These are phyloP conservation scores for Termitomyces sp. DNA, from an alignment of 768 basidiomycete species.

Conservation along the genomic window DNA sequence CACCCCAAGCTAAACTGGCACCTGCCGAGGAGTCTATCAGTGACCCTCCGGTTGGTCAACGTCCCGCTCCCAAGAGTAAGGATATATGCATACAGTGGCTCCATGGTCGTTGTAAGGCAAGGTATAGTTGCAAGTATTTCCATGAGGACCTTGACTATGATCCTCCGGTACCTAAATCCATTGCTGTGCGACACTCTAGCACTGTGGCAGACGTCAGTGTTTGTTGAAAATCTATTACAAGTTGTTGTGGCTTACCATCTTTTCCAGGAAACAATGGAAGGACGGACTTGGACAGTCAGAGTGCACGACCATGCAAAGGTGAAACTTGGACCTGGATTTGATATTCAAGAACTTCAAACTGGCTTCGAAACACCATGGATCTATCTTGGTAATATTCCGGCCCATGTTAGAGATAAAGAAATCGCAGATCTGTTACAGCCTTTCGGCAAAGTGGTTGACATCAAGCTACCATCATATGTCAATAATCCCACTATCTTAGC, in stretches of 20 bases:
- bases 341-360: constrained; percentile 49
- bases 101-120: constrained; percentile 19
- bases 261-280: background rate
- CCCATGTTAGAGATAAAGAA: constrained; percentile 21
- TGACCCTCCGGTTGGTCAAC: constrained; percentile 15
- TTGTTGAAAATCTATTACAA: background rate
- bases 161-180: constrained; percentile 4
- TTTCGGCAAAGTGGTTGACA: constrained; percentile 42
- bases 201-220: background rate
- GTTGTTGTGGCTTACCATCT: background rate
- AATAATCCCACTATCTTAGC: constrained; percentile 22
- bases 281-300: constrained; percentile 18
- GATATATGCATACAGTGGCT: constrained; percentile 24
- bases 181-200: background rate
- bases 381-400: constrained; percentile 45
- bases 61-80: constrained; percentile 6
- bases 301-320: constrained; percentile 54
- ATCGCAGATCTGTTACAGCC: constrained; percentile 33
- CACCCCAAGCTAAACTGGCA: background rate
- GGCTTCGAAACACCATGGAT: constrained; percentile 69
- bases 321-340: constrained; percentile 56
- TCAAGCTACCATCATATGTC: constrained; percentile 22
- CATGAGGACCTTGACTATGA: constrained; percentile 29
- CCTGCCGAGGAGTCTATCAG: background rate
- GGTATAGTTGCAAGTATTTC: constrained; percentile 21